These are phyloP conservation scores for Pneumocystis jirovecii DNA, from an alignment of 1,139 yeast genomes.

Conservation along the genomic window DNA sequence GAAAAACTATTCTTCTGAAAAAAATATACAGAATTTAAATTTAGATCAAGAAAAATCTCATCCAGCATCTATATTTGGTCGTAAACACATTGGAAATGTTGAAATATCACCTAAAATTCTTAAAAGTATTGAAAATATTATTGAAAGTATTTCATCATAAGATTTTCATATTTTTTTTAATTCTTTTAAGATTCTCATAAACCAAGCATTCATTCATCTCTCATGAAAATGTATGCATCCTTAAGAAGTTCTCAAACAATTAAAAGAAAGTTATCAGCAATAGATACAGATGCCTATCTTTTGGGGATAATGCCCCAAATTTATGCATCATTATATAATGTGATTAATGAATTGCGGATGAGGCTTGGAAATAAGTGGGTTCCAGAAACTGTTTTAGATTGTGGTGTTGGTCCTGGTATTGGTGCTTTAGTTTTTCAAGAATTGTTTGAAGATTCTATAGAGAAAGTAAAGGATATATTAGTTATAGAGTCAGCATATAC, in stretches of 20 bases:
- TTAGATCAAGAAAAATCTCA: not conserved
- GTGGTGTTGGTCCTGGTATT: slow-evolving; percentile 86
- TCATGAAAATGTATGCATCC: not conserved
- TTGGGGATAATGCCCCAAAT: slow-evolving; percentile 76
- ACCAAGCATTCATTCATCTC: not conserved
- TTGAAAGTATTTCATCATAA: not conserved
- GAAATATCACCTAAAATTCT: not conserved
- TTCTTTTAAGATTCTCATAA: not conserved
- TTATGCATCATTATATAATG: slow-evolving; percentile 58
- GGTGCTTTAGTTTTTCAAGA: slow-evolving; percentile 84
- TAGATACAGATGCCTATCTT: slow-evolving; percentile 47
- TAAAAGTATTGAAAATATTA: not conserved
- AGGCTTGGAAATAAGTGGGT: slow-evolving; percentile 38
- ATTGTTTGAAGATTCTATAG: slow-evolving; percentile 6
- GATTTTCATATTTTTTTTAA: not conserved
- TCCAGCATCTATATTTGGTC: not conserved
- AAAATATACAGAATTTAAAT: not conserved
- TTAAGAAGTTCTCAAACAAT: not conserved
- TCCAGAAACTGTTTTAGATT: slow-evolving; percentile 57
- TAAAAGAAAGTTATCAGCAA: slow-evolving; percentile 3
- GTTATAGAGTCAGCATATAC: not conserved
- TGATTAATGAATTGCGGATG: slow-evolving; percentile 48
- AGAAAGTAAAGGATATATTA: not conserved
- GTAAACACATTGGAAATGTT: not conserved
- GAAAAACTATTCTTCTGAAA: not conserved